phyloP scores from a whole-genome alignment of 306 rosid species.

The Lablab purpureus region DNA sequence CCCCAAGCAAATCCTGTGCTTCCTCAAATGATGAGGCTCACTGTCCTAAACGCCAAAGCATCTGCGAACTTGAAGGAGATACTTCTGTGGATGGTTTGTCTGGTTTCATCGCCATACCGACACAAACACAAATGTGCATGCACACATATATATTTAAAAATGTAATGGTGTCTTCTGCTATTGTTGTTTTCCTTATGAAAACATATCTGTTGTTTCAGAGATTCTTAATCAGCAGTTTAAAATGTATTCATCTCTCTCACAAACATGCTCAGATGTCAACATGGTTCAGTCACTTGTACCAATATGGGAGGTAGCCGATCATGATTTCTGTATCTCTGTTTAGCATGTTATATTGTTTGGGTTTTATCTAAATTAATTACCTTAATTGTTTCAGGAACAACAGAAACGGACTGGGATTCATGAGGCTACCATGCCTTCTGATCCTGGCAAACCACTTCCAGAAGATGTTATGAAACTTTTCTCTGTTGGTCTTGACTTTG shows the following conservation, averaged over 20 bases:
- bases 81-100: conserved; percentile 77
- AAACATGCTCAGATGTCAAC: conserved; percentile 74
- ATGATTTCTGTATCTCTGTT: conserved; percentile 16
- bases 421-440: conserved; percentile 58
- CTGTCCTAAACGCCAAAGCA: conserved; percentile 71
- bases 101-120: conserved; percentile 40
- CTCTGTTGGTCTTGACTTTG: conserved; percentile 62
- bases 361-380: conserved; percentile 39
- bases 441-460: conserved; percentile 76
- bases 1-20: conserved; percentile 51
- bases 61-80: conserved; percentile 94
- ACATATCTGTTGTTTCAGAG: conserved; percentile 60
- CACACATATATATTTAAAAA: conserved; percentile 11
- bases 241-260: conserved; percentile 86
- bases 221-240: conserved; percentile 75
- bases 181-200: conserved; percentile 3
- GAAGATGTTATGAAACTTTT: conserved; percentile 73
- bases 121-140: conserved; percentile 27
- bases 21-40: conserved; percentile 52
- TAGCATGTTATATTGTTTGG: conserved; percentile 27
- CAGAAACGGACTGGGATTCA: conserved; percentile 67
- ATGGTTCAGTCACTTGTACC: conserved; percentile 95
- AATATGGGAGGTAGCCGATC: conserved; percentile 82
- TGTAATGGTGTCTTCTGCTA: conserved; percentile 28
- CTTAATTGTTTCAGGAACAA: conserved; percentile 67